Conservation (phyloP, 2,329 filamentous ascomycete species). For the Fusarium sp. region DNA sequence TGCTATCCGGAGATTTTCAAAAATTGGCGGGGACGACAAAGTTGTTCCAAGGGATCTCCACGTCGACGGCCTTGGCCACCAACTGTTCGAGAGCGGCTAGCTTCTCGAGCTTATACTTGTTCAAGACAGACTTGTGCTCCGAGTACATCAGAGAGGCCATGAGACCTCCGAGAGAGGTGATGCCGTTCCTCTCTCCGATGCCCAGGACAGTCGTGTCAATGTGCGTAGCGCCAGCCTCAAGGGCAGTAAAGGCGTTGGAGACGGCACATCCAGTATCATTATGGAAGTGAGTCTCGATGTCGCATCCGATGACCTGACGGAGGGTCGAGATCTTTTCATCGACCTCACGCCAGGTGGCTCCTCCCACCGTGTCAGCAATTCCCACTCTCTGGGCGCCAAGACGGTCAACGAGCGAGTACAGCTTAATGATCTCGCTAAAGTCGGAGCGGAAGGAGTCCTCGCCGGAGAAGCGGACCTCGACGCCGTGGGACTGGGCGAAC, state of each 20-base stretch:
- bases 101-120: conserved; percentile 91
- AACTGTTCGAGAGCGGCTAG: conserved; percentile 90
- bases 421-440: conserved; percentile 78
- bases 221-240: conserved; percentile 89
- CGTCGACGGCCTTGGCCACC: conserved; percentile 73
- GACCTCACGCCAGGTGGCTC: conserved; percentile 85
- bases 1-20: not conserved
- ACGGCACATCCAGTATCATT: conserved; percentile 93
- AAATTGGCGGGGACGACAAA: conserved; percentile 8
- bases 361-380: conserved; percentile 94
- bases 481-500: conserved; percentile 34
- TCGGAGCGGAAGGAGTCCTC: conserved; percentile 91
- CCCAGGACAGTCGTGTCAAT: conserved; percentile 83
- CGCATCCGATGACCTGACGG: conserved; percentile 70
- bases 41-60: conserved; percentile 28
- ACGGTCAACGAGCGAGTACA: conserved; percentile 87
- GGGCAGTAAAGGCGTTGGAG: conserved; percentile 87
- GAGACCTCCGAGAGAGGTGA: conserved; percentile 66
- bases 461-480: conserved; percentile 65
- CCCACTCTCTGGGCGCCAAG: conserved; percentile 87
- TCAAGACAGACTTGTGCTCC: conserved; percentile 84
- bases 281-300: conserved; percentile 74
- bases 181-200: conserved; percentile 68
- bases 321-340: conserved; percentile 89
- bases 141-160: conserved; percentile 25